A percentile compares a stretch with the other conserved stretches of the same genome.
phyloP scores from a whole-genome alignment of 805 yeast genomes.

The Nakazawaea holstii region DNA sequence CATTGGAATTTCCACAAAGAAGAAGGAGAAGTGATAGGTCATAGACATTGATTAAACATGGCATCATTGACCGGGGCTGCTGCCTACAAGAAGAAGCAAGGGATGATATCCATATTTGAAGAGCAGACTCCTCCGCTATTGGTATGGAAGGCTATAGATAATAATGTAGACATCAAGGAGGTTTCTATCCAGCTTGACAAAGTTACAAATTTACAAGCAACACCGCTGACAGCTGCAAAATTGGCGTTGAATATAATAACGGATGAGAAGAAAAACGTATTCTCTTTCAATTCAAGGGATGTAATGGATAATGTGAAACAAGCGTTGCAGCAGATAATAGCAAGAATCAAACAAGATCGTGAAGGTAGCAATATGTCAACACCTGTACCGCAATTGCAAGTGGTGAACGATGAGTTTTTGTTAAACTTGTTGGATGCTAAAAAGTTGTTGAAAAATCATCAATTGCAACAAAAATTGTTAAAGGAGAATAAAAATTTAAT shows the following conservation, averaged over 20 bases:
- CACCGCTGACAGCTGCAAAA: conserved; percentile 61
- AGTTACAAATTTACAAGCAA: conserved; percentile 54
- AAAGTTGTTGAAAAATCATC: conserved; percentile 61
- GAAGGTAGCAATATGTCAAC: conserved; percentile 11
- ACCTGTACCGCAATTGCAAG: conserved; percentile 14
- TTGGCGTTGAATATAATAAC: conserved; percentile 60
- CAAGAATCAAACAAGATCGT: conserved; percentile 44
- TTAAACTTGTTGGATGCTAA: conserved; percentile 42
- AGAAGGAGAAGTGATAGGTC: not conserved
- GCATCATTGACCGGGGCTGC: conserved; percentile 41
- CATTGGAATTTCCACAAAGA: not conserved
- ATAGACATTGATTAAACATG: not conserved
- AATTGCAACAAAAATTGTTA: conserved; percentile 73
- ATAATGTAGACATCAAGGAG: conserved; percentile 27
- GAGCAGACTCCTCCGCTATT: conserved; percentile 51
- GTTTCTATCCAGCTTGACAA: conserved; percentile 37
- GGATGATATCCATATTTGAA: conserved; percentile 51
- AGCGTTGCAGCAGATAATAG: conserved; percentile 60
- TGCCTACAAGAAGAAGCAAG: conserved; percentile 46
- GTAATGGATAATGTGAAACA: conserved; percentile 73
- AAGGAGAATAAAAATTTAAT: conserved; percentile 64
- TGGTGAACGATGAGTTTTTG: conserved; percentile 16
- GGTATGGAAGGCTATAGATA: conserved; percentile 54
- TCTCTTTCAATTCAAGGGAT: conserved; percentile 65
- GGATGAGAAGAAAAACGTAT: conserved; percentile 32